Conservation (phyloP, 1,284 basidiomycete genomes). For the Ganoderma boninense region DNA sequence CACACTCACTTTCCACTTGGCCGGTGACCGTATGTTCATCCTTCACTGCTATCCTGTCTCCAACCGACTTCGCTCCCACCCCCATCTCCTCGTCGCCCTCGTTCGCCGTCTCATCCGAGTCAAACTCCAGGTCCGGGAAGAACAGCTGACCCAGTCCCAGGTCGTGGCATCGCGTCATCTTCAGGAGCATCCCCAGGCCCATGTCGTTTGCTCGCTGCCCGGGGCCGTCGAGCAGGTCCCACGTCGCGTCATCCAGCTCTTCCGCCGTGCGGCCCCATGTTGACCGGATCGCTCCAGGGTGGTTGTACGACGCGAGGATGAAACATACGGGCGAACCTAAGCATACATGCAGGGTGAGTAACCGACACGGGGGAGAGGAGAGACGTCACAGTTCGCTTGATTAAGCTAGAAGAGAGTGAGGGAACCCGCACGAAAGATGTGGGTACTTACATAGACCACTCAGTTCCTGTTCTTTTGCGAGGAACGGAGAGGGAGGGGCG, state of each 20-base stretch:
- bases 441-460: conserved; percentile 75
- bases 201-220: conserved; percentile 49
- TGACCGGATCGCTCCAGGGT: conserved; percentile 67
- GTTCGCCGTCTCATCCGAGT: conserved; percentile 25
- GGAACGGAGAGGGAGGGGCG: conserved; percentile 53
- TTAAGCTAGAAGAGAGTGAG: not conserved
- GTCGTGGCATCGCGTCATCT: conserved; percentile 79
- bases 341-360: not conserved
- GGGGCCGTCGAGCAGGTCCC: conserved; percentile 62
- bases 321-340: conserved; percentile 80
- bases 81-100: conserved; percentile 14
- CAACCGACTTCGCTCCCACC: conserved; percentile 1
- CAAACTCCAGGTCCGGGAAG: conserved; percentile 50
- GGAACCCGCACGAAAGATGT: not conserved
- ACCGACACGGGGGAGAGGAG: not conserved
- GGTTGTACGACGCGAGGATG: conserved; percentile 71
- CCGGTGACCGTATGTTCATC: not conserved
- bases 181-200: conserved; percentile 71
- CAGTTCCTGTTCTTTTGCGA: conserved; percentile 69
- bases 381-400: not conserved
- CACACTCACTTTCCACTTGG: not conserved
- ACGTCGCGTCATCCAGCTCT: conserved; percentile 71
- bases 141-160: conserved; percentile 77
- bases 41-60: not conserved
- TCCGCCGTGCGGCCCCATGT: conserved; percentile 75